Base-by-base conservation (phyloP, 192 early-diverging fungal species). In the Funneliformis mosseae region DNA sequence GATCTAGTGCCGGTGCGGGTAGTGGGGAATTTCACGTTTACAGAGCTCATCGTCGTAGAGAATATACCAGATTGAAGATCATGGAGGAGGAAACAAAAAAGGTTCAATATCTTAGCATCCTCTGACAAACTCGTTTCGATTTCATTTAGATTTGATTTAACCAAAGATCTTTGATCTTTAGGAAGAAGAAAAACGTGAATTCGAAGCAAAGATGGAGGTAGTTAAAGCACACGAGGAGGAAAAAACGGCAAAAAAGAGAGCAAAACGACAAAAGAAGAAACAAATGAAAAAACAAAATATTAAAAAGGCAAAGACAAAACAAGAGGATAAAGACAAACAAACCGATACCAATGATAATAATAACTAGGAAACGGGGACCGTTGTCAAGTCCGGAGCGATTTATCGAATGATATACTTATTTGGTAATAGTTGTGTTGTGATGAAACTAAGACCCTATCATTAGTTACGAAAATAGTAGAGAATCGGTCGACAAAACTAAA, bases 21-120 rank as follows among this genome's bases (percentile, higher is more conserved):
- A 95, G 94, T 88, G 96, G 96, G 46, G 97, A 99, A 82, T 99
- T 99, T 75, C 96, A 97, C 84, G 95, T 96, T 1, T 99, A 99
- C 78, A 85, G 96, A 81, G 92, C 94, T 27, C 85, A 93, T 60
- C 88, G 97, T 42, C 87, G 97, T 73, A 91, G 96, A 81, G 97
- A 99, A 80, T 92, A 94, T 83, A 87, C 91, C 18, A 88, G 97
- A 60, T 77, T 96, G 43, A 93, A 96, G 78, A 80, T 88, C 9
- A 92, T 98, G 91, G 96, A 97, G 0, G 86, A 92, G 62, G 87
- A 90, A 62, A 87, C 89, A 21, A 88, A 86, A 68, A 89, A 94
- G 88, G 94, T 95, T 66, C 18, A 68, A n/a, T 10, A n/a, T 72
- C 43, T 21, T 16, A 45, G 7, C 8, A 23, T 48, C 69, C 1